These are phyloP conservation scores for Vicia sativa DNA, from an alignment of 306 rosid species.

Conservation along the genomic window DNA sequence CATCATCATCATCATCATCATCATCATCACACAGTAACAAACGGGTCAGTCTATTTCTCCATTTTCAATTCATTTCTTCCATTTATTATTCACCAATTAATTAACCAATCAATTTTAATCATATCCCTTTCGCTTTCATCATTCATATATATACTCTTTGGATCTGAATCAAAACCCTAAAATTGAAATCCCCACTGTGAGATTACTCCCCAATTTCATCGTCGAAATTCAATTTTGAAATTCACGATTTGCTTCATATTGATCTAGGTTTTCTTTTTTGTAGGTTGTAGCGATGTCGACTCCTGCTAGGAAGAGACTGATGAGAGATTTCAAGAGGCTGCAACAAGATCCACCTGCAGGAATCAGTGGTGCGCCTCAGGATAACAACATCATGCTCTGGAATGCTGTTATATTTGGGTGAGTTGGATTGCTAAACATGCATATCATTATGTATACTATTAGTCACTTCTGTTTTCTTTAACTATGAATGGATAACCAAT, in stretches of 20 bases:
- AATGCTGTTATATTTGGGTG: slow-evolving; percentile 99
- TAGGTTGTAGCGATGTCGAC: slow-evolving; percentile 85
- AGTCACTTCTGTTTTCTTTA: slow-evolving; percentile 33
- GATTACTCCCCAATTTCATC: neutral
- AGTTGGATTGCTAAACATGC: slow-evolving; percentile 38
- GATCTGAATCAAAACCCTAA: slow-evolving; percentile 39
- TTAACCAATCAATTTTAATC: neutral
- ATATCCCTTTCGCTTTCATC: too few species aligned
- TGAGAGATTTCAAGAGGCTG: slow-evolving; percentile 99
- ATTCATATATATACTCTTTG: neutral
- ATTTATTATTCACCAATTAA: neutral
- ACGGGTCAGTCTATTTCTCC: slow-evolving; percentile 37
- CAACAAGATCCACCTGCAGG: slow-evolving; percentile 99
- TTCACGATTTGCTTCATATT: slow-evolving; percentile 5
- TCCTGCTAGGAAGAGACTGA: slow-evolving; percentile 90
- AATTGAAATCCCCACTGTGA: neutral
- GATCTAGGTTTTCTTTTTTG: neutral
- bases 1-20: neutral
- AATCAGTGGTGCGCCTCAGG: slow-evolving; percentile 98
- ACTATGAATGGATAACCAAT: slow-evolving; percentile 50
- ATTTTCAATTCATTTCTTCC: neutral
- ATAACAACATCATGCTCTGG: slow-evolving; percentile 97
- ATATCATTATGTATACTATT: slow-evolving; percentile 6
- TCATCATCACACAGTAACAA: neutral
- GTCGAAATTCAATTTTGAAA: neutral